These are phyloP conservation scores for Leccinum imitatum DNA, from an alignment of 768 basidiomycete species.

Conservation along the genomic window DNA sequence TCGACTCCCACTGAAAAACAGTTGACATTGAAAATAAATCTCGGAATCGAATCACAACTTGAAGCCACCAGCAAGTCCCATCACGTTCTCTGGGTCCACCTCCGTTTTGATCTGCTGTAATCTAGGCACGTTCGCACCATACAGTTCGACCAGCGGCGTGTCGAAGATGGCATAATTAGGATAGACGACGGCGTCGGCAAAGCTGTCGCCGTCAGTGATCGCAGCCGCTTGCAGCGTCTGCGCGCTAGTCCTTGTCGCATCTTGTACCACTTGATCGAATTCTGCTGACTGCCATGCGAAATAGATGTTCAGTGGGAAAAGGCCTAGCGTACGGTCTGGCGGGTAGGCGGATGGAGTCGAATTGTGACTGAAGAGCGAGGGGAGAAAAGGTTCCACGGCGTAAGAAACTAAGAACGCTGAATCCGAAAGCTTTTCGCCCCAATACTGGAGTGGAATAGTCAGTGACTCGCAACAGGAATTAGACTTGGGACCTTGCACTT, in stretches of 20 bases:
- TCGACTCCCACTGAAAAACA: not conserved
- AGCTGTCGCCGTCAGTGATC: constrained; percentile 32
- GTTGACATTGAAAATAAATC: not conserved
- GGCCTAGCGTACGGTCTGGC: constrained; percentile 33
- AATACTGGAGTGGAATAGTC: constrained; percentile 10
- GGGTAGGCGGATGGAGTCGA: constrained; percentile 44
- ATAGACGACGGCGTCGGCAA: constrained; percentile 41
- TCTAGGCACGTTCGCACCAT: constrained; percentile 40
- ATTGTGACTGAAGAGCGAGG: constrained; percentile 38
- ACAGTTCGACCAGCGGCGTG: constrained; percentile 36
- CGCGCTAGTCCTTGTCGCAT: constrained; percentile 38
- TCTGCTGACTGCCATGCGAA: not conserved
- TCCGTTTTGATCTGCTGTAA: constrained; percentile 40
- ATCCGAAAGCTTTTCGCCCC: not conserved
- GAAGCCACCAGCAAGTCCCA: constrained; percentile 62
- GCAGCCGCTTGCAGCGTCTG: constrained; percentile 39
- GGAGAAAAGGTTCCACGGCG: constrained; percentile 51
- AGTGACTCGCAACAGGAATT: not conserved
- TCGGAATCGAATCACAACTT: constrained; percentile 34
- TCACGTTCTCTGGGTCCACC: constrained; percentile 55
- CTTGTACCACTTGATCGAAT: constrained; percentile 25
- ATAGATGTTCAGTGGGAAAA: constrained; percentile 49
- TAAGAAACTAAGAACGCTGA: constrained; percentile 2
- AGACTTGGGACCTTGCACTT: not conserved
- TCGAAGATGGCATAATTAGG: constrained; percentile 56